phyloP scores from a whole-genome alignment of 805 yeast species.

The Kodamaea restingae region DNA sequence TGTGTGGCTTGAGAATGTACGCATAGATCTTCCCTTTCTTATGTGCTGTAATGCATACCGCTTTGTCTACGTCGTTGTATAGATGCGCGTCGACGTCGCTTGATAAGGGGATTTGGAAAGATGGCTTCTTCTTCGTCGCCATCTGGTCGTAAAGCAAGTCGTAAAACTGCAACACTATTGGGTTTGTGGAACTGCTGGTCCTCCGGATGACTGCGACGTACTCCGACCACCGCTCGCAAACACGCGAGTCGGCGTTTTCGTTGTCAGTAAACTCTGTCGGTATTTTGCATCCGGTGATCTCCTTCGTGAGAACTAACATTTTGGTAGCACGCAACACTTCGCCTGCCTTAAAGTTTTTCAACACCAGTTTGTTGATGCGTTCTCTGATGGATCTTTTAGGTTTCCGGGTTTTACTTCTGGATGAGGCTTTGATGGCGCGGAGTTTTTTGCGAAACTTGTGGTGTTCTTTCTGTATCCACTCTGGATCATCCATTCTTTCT shows the following conservation, averaged over 20 bases:
- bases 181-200: constrained; percentile 48
- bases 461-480: constrained; percentile 15
- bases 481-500: constrained; percentile 13
- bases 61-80: constrained; percentile 66
- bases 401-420: constrained; percentile 20
- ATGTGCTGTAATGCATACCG: constrained; percentile 49
- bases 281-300: constrained; percentile 16
- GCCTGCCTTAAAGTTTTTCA: constrained; percentile 44
- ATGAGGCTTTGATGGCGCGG: constrained; percentile 20
- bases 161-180: constrained; percentile 63
- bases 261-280: constrained; percentile 39
- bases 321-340: constrained; percentile 63
- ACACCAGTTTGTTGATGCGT: constrained; percentile 19
- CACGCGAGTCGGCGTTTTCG: constrained; percentile 50
- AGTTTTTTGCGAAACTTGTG: constrained; percentile 14
- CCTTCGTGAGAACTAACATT: constrained; percentile 63
- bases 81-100: constrained; percentile 38
- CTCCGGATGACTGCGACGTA: constrained; percentile 67
- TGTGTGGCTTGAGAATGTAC: constrained; percentile 55
- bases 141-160: constrained; percentile 34
- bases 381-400: constrained; percentile 17
- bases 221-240: constrained; percentile 76
- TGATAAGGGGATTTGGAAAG: constrained; percentile 16
- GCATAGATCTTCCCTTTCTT: constrained; percentile 24
- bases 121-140: constrained; percentile 20